phyloP scores from a whole-genome alignment of 169 alveolate species.

The Babesia bovis region DNA sequence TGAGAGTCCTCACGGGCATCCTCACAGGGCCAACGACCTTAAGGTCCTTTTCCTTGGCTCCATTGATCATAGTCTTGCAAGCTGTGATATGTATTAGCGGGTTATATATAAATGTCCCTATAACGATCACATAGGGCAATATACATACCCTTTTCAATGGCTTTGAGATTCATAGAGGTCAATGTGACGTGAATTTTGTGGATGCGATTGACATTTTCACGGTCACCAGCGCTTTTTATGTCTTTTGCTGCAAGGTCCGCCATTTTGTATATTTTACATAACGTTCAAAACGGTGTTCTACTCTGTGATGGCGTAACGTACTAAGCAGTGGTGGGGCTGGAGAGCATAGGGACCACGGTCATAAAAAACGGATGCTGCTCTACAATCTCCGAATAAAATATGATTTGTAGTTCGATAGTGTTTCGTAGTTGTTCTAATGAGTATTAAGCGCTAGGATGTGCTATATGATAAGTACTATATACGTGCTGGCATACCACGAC shows the following conservation, averaged over 20 bases:
- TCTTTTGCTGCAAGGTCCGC: slow-evolving; percentile 74
- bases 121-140: background rate
- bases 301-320: too few relatives aligned
- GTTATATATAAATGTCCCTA: background rate
- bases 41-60: slow-evolving; percentile 91
- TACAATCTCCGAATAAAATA: too few relatives aligned
- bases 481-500: too few relatives aligned
- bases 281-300: too few relatives aligned
- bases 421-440: too few relatives aligned
- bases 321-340: too few relatives aligned
- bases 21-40: slow-evolving; percentile 95
- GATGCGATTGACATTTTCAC: slow-evolving; percentile 85
- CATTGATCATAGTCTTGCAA: slow-evolving; percentile 89
- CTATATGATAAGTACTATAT: too few relatives aligned
- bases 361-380: too few relatives aligned
- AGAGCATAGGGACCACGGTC: too few relatives aligned
- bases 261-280: too few relatives aligned
- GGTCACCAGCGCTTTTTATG: slow-evolving; percentile 76
- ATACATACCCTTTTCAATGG: slow-evolving; percentile 85
- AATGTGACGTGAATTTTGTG: slow-evolving; percentile 91
- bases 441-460: too few relatives aligned
- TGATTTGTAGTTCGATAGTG: too few relatives aligned
- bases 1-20: slow-evolving; percentile 94
- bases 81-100: slow-evolving; percentile 67
- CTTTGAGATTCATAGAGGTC: slow-evolving; percentile 86